Evolutionary conservation across 2,329 filamentous ascomycete genomes (phyloP).

Genomic region (Curvularia verruculosa): DNA sequence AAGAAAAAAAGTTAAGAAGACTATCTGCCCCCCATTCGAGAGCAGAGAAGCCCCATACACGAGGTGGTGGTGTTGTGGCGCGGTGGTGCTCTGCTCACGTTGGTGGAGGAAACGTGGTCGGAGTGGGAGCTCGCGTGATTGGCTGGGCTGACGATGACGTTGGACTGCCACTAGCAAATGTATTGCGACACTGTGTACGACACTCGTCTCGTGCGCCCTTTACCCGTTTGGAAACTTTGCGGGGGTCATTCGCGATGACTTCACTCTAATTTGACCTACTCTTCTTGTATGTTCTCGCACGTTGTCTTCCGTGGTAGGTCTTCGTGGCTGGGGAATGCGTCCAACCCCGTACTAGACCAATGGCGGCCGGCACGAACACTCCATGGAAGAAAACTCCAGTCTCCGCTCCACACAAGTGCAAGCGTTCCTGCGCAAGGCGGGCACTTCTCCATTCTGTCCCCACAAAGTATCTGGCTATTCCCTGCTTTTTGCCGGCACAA

Average conservation of each 20-base stretch:
- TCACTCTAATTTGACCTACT: not conserved
- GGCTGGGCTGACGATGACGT: constrained; percentile 11
- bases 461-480: not conserved
- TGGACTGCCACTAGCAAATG: constrained; percentile 4
- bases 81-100: constrained; percentile 24
- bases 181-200: too few species aligned
- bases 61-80: constrained; percentile 18
- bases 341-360: not conserved
- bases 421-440: constrained; percentile 11
- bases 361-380: not conserved
- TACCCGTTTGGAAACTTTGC: not conserved
- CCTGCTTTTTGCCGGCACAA: constrained; percentile 9
- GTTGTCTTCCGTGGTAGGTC: not conserved
- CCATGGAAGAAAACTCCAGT: not conserved
- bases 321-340: not conserved
- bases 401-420: not conserved
- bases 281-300: not conserved
- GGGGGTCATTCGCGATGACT: too few species aligned
- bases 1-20: constrained; percentile 12
- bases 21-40: constrained; percentile 24
- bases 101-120: constrained; percentile 19
- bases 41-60: constrained; percentile 15
- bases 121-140: constrained; percentile 13
- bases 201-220: not conserved
- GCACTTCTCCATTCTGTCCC: not conserved